Percentiles rank a stretch among this genome's conserved stretches.
Evolutionary conservation across 306 rosid genomes (phyloP).

Genomic region (Albizia julibrissin): DNA sequence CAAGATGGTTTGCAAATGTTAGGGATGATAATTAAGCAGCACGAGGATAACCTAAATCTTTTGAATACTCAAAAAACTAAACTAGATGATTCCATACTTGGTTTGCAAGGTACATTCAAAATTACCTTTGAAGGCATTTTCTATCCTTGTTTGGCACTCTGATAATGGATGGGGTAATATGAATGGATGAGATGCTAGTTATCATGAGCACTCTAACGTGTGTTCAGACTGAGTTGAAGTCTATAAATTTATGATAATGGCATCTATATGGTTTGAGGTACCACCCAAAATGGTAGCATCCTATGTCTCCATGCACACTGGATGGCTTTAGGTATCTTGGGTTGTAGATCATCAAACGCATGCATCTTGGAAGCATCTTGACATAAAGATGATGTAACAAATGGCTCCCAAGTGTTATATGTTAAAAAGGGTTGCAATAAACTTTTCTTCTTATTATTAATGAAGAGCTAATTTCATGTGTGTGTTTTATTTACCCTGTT

Average conservation of each 20-base stretch:
- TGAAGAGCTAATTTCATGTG: constrained; percentile 26
- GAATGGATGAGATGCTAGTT: constrained; percentile 20
- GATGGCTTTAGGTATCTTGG: not conserved
- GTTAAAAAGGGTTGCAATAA: constrained; percentile 18
- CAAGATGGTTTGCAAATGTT: constrained; percentile 69
- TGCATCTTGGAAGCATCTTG: not conserved
- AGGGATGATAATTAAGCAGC: constrained; percentile 72
- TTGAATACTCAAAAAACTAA: constrained; percentile 60
- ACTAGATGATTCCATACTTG: constrained; percentile 64
- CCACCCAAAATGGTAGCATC: not conserved
- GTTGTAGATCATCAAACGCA: not conserved
- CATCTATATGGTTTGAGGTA: not conserved
- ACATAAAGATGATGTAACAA: not conserved
- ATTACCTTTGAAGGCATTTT: constrained; percentile 30
- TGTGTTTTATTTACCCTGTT: constrained; percentile 13
- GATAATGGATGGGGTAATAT: not conserved
- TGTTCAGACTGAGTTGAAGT: not conserved
- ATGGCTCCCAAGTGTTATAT: not conserved
- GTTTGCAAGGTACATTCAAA: constrained; percentile 68
- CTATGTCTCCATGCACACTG: not conserved
- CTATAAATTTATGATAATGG: not conserved
- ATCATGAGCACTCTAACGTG: constrained; percentile 1
- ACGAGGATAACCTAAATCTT: constrained; percentile 62
- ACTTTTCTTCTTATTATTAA: not conserved
- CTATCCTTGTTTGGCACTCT: constrained; percentile 11